These are phyloP conservation scores for Phaeomoniella chlamydospora DNA, from an alignment of 2,329 filamentous ascomycete species.

Conservation along the genomic window DNA sequence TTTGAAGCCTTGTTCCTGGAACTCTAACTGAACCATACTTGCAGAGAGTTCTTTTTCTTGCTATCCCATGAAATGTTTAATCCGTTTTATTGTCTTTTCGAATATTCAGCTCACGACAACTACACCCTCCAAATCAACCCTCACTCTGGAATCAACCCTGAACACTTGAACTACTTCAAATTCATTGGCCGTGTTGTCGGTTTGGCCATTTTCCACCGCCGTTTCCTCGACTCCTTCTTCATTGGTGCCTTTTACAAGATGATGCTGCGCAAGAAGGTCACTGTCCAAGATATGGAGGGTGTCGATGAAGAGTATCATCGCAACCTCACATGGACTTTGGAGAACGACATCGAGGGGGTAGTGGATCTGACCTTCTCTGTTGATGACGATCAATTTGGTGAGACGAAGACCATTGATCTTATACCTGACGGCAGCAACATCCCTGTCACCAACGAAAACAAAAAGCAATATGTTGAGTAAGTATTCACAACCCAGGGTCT, in stretches of 20 bases:
- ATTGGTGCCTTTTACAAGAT: constrained; percentile 99
- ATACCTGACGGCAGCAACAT: constrained; percentile 84
- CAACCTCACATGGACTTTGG: constrained; percentile 91
- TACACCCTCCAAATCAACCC: constrained; percentile 99
- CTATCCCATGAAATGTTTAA: constrained; percentile 99
- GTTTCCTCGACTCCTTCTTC: constrained; percentile 97
- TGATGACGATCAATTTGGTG: constrained; percentile 93
- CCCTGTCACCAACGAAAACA: constrained; percentile 96
- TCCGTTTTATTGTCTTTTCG: constrained; percentile 97
- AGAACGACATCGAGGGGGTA: constrained; percentile 93
- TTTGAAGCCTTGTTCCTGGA: background rate
- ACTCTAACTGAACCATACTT: constrained; percentile 2
- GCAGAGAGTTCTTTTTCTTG: constrained; percentile 95
- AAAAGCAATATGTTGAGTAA: constrained; percentile 93
- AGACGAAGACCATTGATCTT: constrained; percentile 84
- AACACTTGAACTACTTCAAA: constrained; percentile 99
- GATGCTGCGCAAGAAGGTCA: constrained; percentile 86
- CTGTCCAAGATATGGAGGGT: constrained; percentile 93
- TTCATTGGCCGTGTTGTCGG: constrained; percentile 97
- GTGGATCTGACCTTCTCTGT: constrained; percentile 93
- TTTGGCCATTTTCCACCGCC: constrained; percentile 90
- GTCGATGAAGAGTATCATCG: constrained; percentile 97
- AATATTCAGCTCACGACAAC: constrained; percentile 99
- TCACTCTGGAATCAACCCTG: constrained; percentile 96
- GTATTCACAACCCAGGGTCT: constrained; percentile 14